Evolutionary conservation across 192 early-diverging fungal species (phyloP).

Genomic region (Geranomyces variabilis): DNA sequence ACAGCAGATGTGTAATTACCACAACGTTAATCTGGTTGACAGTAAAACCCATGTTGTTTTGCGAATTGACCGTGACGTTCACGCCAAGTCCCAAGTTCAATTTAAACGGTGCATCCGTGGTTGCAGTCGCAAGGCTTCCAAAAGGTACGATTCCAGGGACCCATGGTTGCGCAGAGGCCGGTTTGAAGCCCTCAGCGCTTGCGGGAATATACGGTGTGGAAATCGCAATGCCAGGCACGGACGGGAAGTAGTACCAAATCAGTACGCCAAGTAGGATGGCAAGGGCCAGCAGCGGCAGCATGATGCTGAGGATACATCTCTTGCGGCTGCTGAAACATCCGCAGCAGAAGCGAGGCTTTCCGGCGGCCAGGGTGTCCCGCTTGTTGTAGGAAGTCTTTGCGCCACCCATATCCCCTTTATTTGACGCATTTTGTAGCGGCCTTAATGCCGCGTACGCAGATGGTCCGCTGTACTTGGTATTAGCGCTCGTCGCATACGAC

Average conservation of each 20-base stretch:
- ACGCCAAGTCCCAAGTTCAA: slow-evolving; percentile 22
- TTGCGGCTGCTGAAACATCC: slow-evolving; percentile 35
- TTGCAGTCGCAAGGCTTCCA: neutral
- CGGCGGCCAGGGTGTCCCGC: neutral
- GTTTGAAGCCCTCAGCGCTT: slow-evolving; percentile 5
- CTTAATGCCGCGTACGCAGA: neutral
- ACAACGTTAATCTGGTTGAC: slow-evolving; percentile 11
- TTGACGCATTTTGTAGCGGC: neutral
- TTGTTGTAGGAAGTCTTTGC: neutral
- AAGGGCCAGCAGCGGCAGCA: slow-evolving; percentile 20
- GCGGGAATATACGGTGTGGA: slow-evolving; percentile 26
- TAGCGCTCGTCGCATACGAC: neutral
- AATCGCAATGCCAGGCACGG: slow-evolving; percentile 24
- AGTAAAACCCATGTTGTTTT: slow-evolving; percentile 35
- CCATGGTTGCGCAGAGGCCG: neutral
- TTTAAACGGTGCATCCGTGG: slow-evolving; percentile 1
- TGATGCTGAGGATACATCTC: slow-evolving; percentile 7
- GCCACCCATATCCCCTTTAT: neutral
- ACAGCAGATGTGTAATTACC: neutral
- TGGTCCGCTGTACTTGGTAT: neutral
- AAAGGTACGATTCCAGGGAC: slow-evolving; percentile 3
- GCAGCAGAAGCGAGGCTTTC: slow-evolving; percentile 39
- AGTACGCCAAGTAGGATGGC: slow-evolving; percentile 29
- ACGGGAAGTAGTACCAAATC: slow-evolving; percentile 35
- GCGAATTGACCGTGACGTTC: slow-evolving; percentile 35